A percentile compares a stretch with the other conserved stretches of the same genome.
Conservation (phyloP, 73 alveolate genomes). For the Tetrahymena borealis region DNA sequence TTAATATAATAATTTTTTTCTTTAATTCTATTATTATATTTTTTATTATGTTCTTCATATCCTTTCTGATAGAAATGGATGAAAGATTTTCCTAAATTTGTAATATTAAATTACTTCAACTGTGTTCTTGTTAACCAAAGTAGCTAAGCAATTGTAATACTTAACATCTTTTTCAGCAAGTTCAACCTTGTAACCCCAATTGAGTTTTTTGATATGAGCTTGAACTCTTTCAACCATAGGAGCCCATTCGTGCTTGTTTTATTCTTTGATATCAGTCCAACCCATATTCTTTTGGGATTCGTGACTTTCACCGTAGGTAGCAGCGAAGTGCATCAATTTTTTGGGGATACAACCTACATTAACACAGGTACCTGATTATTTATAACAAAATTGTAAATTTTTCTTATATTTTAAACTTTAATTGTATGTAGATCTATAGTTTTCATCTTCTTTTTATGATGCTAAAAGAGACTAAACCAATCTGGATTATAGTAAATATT, state of each 20-base stretch:
- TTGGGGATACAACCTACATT: constrained; percentile 99
- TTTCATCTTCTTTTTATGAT: too few species aligned
- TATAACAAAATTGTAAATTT: constrained; percentile 43
- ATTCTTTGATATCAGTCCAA: constrained; percentile 35
- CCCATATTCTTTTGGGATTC: not conserved
- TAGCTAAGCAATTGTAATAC: constrained; percentile 90
- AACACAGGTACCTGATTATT: constrained; percentile 99
- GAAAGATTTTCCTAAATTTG: too few species aligned
- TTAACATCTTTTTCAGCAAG: constrained; percentile 65
- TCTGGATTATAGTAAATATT: not conserved
- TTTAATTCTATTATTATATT: constrained; percentile 12
- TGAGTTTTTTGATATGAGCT: constrained; percentile 74
- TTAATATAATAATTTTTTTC: not conserved
- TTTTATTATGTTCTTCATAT: constrained; percentile 85
- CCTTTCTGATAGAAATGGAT: too few species aligned
- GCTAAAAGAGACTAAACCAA: not conserved
- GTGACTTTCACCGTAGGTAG: constrained; percentile 73
- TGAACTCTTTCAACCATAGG: constrained; percentile 79
- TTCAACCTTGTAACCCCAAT: constrained; percentile 87
- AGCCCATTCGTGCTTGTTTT: constrained; percentile 78
- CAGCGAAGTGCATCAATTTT: constrained; percentile 98
- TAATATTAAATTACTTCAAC: constrained; percentile 71
- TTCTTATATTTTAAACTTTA: too few species aligned
- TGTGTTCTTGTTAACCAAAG: constrained; percentile 88
- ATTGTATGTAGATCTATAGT: too few species aligned